These are phyloP conservation scores for Lupinus albus DNA, from an alignment of 306 rosid species.

Conservation along the genomic window DNA sequence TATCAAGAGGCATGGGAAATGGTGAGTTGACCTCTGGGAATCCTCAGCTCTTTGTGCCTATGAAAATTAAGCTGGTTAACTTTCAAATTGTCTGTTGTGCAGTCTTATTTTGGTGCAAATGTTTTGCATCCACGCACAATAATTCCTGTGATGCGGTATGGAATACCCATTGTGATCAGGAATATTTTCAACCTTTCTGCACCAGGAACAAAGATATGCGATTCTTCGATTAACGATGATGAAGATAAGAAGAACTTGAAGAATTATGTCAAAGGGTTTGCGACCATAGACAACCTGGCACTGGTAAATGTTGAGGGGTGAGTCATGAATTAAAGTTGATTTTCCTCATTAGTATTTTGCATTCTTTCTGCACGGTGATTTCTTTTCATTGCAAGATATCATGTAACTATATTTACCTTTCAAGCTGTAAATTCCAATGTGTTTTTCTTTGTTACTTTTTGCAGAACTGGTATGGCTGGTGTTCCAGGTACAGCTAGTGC, in stretches of 20 bases:
- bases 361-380: slow-evolving; percentile 11
- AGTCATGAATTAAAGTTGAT: slow-evolving; percentile 45
- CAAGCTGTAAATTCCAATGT: slow-evolving; percentile 16
- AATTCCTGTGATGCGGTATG: slow-evolving; percentile 89
- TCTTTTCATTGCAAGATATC: slow-evolving; percentile 16
- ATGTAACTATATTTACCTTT: slow-evolving; percentile 6
- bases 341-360: slow-evolving; percentile 5
- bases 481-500: slow-evolving; percentile 96
- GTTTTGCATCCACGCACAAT: slow-evolving; percentile 98
- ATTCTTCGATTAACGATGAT: slow-evolving; percentile 48
- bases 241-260: slow-evolving; percentile 57
- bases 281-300: slow-evolving; percentile 95
- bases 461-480: slow-evolving; percentile 99
- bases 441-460: slow-evolving; percentile 37
- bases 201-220: slow-evolving; percentile 89
- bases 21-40: slow-evolving; percentile 56
- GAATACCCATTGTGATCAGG: slow-evolving; percentile 88
- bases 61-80: slow-evolving; percentile 40
- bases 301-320: slow-evolving; percentile 98
- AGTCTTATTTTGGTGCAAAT: slow-evolving; percentile 99
- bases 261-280: slow-evolving; percentile 91
- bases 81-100: slow-evolving; percentile 43
- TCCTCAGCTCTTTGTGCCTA: slow-evolving; percentile 29
- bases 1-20: slow-evolving; percentile 99
- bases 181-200: slow-evolving; percentile 90